These are phyloP conservation scores for Stachybotrys chlorohalonatus DNA, from an alignment of 2,329 filamentous ascomycete genomes.

Conservation along the genomic window DNA sequence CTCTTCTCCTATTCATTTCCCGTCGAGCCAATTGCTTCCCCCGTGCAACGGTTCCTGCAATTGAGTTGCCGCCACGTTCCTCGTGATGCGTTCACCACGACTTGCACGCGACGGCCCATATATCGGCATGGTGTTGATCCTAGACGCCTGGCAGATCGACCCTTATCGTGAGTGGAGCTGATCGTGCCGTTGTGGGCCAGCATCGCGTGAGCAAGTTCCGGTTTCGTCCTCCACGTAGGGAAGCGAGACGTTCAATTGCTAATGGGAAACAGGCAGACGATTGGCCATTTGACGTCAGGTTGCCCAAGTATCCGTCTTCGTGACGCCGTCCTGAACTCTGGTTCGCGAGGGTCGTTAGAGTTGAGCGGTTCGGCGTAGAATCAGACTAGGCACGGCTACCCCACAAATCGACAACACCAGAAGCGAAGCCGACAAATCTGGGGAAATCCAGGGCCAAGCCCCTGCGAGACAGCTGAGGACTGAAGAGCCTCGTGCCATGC, in stretches of 20 bases:
- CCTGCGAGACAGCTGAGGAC: too few species aligned
- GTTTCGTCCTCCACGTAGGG: background rate
- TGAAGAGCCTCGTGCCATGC: too few species aligned
- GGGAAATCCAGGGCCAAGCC: too few species aligned
- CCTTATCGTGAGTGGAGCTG: background rate
- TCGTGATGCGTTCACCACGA: background rate
- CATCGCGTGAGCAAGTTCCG: background rate
- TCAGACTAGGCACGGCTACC: background rate
- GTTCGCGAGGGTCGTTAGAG: background rate
- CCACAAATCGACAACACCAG: too few species aligned
- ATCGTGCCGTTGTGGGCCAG: background rate
- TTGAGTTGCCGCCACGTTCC: too few species aligned
- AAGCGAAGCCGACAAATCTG: too few species aligned
- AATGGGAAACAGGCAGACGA: background rate
- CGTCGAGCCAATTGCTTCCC: background rate
- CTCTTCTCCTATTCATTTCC: conserved; percentile 1
- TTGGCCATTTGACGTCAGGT: background rate
- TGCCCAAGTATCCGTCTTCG: background rate
- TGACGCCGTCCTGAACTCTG: background rate
- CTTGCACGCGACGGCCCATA: background rate
- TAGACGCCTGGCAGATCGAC: background rate
- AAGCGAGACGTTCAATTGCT: background rate
- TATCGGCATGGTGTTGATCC: background rate
- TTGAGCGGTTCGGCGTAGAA: background rate
- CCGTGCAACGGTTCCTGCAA: background rate